Evolutionary conservation across 805 yeast species (phyloP), one percentile per base, ranked within the genome.

Genomic region (Zygosaccharomyces gambellarensis): DNA sequence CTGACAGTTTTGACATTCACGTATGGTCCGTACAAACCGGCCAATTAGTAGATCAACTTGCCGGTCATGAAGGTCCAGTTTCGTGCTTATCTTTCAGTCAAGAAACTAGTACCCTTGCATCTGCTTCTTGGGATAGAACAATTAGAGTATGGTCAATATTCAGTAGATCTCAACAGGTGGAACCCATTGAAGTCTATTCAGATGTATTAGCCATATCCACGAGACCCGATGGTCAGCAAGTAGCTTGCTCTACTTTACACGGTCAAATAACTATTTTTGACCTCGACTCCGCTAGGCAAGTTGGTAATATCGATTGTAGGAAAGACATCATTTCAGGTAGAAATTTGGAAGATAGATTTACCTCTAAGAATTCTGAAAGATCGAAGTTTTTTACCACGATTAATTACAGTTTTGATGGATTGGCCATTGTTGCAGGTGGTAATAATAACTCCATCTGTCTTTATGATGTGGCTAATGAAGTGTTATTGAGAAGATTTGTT

Each of bases 1-100:
- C 83, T 39, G 97, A 90, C 63, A 85, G 84, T 54, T 94, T 83
- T 69, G 96, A 87, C 50, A 87, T 94, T 51, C 90, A 87, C 63
- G 89, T 94, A 30, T 94, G 99, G 99, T 88, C 96, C 5, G 97
- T 94, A 1, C 98, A 94, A 72, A 90, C 97, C 0, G 85, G 95
- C 1, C 97, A 90, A 65, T 72, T 94, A 43, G 77, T 94, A 47
- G 99, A 94, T 63, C 78, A 87, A 12, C 73, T 94, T 44, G 73
- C 90, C 4, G 99, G 99, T 9, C 99, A 94, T 69, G 95, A 87
- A 59, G 99, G 97, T 2, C 99, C 99, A 0, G 83, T 94, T 3
- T 87, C 96, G 1, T 82, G 89, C 55, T 73, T 94, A 36, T 80
- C 92, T 9, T 92, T 94, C 66, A 96, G 97, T 42, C 72, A 71